These are phyloP conservation scores for Lactifluus echinatus DNA, from an alignment of 768 basidiomycete genomes.

Conservation along the genomic window DNA sequence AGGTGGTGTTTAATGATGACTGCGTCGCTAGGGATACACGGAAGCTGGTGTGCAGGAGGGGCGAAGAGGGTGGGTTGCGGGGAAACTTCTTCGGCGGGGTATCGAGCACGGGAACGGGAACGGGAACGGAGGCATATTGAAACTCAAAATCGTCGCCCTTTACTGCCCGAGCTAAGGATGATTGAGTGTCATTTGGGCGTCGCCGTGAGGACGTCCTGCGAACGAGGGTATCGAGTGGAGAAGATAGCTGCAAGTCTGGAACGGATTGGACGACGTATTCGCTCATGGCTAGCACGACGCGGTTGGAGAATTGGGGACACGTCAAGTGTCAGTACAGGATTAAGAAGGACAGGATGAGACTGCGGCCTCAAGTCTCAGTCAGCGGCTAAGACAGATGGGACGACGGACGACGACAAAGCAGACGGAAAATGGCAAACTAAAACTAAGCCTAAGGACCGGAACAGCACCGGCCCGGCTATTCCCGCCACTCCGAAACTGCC, in stretches of 20 bases:
- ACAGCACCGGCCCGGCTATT: no score
- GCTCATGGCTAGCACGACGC: conserved; percentile 1
- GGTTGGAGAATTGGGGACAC: neutral
- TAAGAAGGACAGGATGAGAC: neutral
- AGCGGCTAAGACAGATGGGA: no score
- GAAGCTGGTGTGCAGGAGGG: conserved; percentile 43
- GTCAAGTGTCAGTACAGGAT: neutral
- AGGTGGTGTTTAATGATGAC: conserved; percentile 24
- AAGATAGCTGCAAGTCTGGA: conserved; percentile 31
- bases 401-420: no score
- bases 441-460: no score
- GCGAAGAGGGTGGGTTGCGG: conserved; percentile 32
- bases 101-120: conserved; percentile 7
- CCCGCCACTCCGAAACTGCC: no score
- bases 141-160: neutral
- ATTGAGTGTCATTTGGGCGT: conserved; percentile 20
- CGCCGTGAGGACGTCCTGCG: conserved; percentile 44
- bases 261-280: neutral
- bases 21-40: conserved; percentile 34
- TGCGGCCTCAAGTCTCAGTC: no score
- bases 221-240: conserved; percentile 53
- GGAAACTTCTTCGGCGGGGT: conserved; percentile 10
- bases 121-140: neutral
- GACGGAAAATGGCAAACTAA: no score
- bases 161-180: conserved; percentile 1